phyloP scores from a whole-genome alignment of 2,329 filamentous ascomycete species.

The Myriosclerotinia curreyana region DNA sequence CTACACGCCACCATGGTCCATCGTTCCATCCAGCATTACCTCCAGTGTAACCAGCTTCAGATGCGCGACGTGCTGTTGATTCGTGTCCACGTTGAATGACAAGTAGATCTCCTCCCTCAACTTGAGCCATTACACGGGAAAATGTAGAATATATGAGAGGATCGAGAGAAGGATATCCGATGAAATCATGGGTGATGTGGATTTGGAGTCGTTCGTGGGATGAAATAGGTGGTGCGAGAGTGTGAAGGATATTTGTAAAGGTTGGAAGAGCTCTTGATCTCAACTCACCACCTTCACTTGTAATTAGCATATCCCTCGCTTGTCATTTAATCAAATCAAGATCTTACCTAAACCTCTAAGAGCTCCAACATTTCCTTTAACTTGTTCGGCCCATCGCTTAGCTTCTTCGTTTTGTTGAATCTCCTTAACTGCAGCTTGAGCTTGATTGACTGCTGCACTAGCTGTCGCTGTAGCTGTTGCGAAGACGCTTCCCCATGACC shows the following conservation, averaged over 20 bases:
- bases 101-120: slow-evolving; percentile 91
- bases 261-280: slow-evolving; percentile 85
- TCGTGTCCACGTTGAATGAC: slow-evolving; percentile 94
- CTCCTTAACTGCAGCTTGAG: slow-evolving; percentile 88
- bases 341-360: slow-evolving; percentile 69
- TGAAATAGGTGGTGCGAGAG: slow-evolving; percentile 91
- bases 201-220: slow-evolving; percentile 96
- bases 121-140: slow-evolving; percentile 95
- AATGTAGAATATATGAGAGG: slow-evolving; percentile 90
- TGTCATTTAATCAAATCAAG: neutral
- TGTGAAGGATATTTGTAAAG: slow-evolving; percentile 92
- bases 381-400: slow-evolving; percentile 92
- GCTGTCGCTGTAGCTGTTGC: slow-evolving; percentile 64
- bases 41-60: slow-evolving; percentile 56
- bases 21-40: slow-evolving; percentile 75
- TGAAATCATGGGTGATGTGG: slow-evolving; percentile 93
- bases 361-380: slow-evolving; percentile 81
- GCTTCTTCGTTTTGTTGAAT: slow-evolving; percentile 96
- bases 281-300: slow-evolving; percentile 71
- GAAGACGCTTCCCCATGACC: slow-evolving; percentile 78
- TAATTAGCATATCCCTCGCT: slow-evolving; percentile 24
- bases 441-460: slow-evolving; percentile 79
- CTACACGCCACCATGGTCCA: slow-evolving; percentile 91
- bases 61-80: slow-evolving; percentile 65
- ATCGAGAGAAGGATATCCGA: slow-evolving; percentile 91